These are phyloP conservation scores for Thalassiosira exigua DNA, from an alignment of 352 stramenopile genomes.

Conservation along the genomic window DNA sequence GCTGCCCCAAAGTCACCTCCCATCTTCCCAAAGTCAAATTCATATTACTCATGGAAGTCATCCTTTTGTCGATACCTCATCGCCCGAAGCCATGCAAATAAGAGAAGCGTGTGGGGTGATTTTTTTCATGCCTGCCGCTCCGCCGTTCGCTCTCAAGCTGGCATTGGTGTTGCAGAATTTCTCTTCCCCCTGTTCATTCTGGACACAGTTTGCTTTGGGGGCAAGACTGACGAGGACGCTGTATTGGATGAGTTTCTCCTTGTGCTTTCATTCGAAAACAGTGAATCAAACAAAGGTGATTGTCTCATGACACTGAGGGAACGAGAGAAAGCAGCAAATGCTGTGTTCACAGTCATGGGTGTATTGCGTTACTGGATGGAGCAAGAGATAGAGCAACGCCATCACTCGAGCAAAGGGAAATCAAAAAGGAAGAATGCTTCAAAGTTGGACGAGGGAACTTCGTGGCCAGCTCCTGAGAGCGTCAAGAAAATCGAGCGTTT, in stretches of 20 bases:
- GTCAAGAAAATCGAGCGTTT: slow-evolving; percentile 76
- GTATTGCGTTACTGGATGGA: slow-evolving; percentile 77
- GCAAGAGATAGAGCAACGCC: slow-evolving; percentile 66
- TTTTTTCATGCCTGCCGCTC: slow-evolving; percentile 82
- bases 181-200: slow-evolving; percentile 83
- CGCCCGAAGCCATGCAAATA: slow-evolving; percentile 57
- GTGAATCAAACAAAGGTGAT: slow-evolving; percentile 9
- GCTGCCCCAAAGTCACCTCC: slow-evolving; percentile 63
- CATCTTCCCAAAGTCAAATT: slow-evolving; percentile 72
- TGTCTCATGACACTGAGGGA: slow-evolving; percentile 62
- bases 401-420: slow-evolving; percentile 35
- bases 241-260: slow-evolving; percentile 75
- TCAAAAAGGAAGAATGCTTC: slow-evolving; percentile 34
- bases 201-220: slow-evolving; percentile 83
- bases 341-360: slow-evolving; percentile 78
- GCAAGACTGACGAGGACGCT: slow-evolving; percentile 64
- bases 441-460: slow-evolving; percentile 8
- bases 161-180: slow-evolving; percentile 78
- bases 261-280: slow-evolving; percentile 62
- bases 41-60: slow-evolving; percentile 80
- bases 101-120: slow-evolving; percentile 69
- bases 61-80: slow-evolving; percentile 79
- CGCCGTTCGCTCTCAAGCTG: slow-evolving; percentile 74
- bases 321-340: slow-evolving; percentile 70
- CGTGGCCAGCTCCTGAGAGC: slow-evolving; percentile 69